These are phyloP conservation scores for Williopsis jadinii DNA, from an alignment of 1,139 yeast species.

Conservation along the genomic window DNA sequence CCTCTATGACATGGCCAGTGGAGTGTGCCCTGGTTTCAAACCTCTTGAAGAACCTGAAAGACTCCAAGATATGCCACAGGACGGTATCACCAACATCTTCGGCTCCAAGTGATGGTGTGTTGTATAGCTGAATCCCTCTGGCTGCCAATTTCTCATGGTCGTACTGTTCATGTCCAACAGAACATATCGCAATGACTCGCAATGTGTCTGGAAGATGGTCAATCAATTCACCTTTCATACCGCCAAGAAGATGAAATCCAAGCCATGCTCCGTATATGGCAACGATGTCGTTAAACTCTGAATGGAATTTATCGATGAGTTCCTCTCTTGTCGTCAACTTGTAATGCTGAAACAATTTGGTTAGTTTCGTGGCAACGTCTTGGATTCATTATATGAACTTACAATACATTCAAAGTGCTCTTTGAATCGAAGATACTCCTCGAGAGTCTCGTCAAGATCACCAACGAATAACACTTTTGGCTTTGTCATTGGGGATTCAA, in stretches of 20 bases:
- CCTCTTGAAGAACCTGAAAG: constrained; percentile 52
- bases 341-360: constrained; percentile 19
- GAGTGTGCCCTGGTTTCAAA: constrained; percentile 36
- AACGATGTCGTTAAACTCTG: constrained; percentile 30
- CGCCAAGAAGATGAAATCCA: constrained; percentile 47
- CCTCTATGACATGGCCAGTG: constrained; percentile 29
- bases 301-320: constrained; percentile 31
- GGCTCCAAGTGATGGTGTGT: constrained; percentile 56
- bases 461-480: constrained; percentile 20
- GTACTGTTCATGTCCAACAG: constrained; percentile 59
- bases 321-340: constrained; percentile 35
- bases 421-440: constrained; percentile 26
- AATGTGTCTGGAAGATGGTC: constrained; percentile 37
- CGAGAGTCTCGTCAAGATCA: constrained; percentile 23
- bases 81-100: constrained; percentile 81
- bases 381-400: constrained; percentile 11
- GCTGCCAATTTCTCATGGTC: constrained; percentile 35
- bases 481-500: constrained; percentile 2
- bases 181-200: constrained; percentile 49
- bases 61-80: constrained; percentile 55
- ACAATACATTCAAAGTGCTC: constrained; percentile 39
- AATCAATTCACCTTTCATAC: constrained; percentile 35
- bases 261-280: constrained; percentile 60
- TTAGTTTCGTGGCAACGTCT: too few relatives aligned
- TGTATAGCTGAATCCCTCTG: constrained; percentile 44